Percentiles rank a stretch among this genome's conserved stretches.
Conservation (phyloP, 805 yeast genomes). For the Candida maltosa region DNA sequence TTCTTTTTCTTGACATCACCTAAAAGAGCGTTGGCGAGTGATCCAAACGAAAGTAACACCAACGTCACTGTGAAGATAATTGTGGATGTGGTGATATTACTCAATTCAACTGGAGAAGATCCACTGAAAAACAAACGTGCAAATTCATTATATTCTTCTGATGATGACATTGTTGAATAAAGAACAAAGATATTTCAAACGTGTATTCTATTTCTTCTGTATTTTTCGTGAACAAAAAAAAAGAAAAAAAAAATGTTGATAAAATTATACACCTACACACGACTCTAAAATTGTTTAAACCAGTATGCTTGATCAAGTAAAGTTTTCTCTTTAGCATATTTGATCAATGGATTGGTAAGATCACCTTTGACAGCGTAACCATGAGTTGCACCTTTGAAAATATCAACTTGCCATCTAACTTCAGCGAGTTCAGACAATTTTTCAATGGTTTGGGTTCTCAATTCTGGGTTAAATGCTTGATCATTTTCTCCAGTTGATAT, state of each 20-base stretch:
- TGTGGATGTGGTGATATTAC: constrained; percentile 14
- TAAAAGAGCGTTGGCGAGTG: constrained; percentile 26
- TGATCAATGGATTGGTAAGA: constrained; percentile 43
- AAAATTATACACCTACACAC: neutral
- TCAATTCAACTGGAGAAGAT: constrained; percentile 21
- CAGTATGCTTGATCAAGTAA: constrained; percentile 40
- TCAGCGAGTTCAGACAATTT: constrained; percentile 43
- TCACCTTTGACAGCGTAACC: constrained; percentile 86
- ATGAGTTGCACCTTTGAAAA: constrained; percentile 63
- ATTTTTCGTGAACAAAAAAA: neutral
- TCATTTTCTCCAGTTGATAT: constrained; percentile 81
- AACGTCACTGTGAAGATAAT: constrained; percentile 19
- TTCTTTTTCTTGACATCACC: constrained; percentile 23
- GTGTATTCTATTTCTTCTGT: neutral
- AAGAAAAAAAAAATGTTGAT: neutral
- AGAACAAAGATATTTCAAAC: neutral
- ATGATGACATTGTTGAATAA: constrained; percentile 11
- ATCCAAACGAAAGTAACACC: constrained; percentile 24
- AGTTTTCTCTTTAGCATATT: constrained; percentile 67
- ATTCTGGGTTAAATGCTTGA: constrained; percentile 54
- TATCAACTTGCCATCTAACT: constrained; percentile 53
- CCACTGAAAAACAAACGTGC: constrained; percentile 15
- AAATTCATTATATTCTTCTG: constrained; percentile 27
- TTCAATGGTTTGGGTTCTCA: constrained; percentile 59
- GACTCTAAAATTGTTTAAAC: constrained; percentile 8